Conservation (phyloP, 164 flowering plant species). For the Berberis thunbergii region DNA sequence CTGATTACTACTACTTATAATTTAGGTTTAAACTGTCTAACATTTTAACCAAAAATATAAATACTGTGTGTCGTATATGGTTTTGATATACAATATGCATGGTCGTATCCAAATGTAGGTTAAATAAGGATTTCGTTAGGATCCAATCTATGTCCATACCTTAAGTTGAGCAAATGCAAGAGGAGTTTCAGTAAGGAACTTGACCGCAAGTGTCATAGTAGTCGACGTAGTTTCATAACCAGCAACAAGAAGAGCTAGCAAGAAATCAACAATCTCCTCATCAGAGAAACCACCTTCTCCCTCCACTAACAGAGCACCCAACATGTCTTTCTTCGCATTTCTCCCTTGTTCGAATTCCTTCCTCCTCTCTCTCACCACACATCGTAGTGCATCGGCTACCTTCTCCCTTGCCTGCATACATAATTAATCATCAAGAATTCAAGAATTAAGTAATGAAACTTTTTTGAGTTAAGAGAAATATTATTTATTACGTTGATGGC, state of each 20-base stretch:
- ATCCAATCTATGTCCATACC: slow-evolving; percentile 18
- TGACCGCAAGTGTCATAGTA: slow-evolving; percentile 89
- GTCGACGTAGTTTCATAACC: slow-evolving; percentile 97
- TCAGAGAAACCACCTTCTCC: slow-evolving; percentile 59
- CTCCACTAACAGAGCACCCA: slow-evolving; percentile 49
- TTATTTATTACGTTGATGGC: slow-evolving; percentile 55
- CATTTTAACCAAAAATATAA: too few species aligned
- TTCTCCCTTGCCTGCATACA: slow-evolving; percentile 55
- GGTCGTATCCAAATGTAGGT: too few species aligned
- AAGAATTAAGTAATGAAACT: background rate
- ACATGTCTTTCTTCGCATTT: slow-evolving; percentile 68
- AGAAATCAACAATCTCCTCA: slow-evolving; percentile 79
- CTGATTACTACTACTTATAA: too few species aligned
- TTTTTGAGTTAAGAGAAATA: background rate
- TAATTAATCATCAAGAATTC: background rate
- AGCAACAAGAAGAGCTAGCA: slow-evolving; percentile 81
- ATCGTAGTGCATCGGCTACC: slow-evolving; percentile 70
- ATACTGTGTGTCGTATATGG: too few species aligned
- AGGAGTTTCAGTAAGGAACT: slow-evolving; percentile 85
- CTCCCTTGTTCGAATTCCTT: slow-evolving; percentile 4
- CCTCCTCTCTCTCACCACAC: slow-evolving; percentile 54
- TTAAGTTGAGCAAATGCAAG: slow-evolving; percentile 68
- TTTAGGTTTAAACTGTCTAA: too few species aligned
- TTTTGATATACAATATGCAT: too few species aligned
- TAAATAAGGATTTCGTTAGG: too few species aligned